A percentile compares a stretch with the other conserved stretches of the same genome.
Conservation (phyloP, 2,329 filamentous ascomycete species). For the Leptographium lundbergii region DNA sequence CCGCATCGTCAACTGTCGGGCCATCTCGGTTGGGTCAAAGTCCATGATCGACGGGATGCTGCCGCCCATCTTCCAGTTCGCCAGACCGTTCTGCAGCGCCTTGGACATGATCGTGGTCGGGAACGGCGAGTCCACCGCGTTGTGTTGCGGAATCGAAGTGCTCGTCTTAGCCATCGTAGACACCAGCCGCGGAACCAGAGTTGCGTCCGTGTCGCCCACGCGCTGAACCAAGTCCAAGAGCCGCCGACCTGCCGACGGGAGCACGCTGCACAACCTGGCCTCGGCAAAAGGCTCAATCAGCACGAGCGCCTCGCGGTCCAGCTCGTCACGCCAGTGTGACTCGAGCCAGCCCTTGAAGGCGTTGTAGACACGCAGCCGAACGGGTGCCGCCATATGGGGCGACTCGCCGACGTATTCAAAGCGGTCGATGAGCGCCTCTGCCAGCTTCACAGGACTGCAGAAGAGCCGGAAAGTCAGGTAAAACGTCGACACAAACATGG, state of each 20-base stretch:
- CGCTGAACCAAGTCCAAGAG: conserved; percentile 68
- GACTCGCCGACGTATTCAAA: conserved; percentile 85
- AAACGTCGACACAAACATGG: conserved; percentile 85
- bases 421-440: conserved; percentile 72
- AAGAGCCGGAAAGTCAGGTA: conserved; percentile 95
- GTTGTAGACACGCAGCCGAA: conserved; percentile 86
- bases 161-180: conserved; percentile 84
- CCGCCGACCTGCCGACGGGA: conserved; percentile 70
- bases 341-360: conserved; percentile 96
- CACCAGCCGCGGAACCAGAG: conserved; percentile 68
- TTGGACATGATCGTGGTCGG: conserved; percentile 61
- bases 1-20: conserved; percentile 83
- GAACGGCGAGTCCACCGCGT: conserved; percentile 57
- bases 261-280: conserved; percentile 49
- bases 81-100: conserved; percentile 61
- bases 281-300: conserved; percentile 73
- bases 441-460: conserved; percentile 66
- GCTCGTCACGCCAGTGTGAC: conserved; percentile 80
- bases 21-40: conserved; percentile 82
- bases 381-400: conserved; percentile 60
- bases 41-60: conserved; percentile 64
- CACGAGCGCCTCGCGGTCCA: conserved; percentile 62
- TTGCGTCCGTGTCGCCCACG: conserved; percentile 57
- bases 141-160: conserved; percentile 57
- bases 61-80: conserved; percentile 59